Evolutionary conservation across 768 basidiomycete species (phyloP), one percentile per base, ranked within the genome.

Genomic region (Pleurotus pulmonarius): DNA sequence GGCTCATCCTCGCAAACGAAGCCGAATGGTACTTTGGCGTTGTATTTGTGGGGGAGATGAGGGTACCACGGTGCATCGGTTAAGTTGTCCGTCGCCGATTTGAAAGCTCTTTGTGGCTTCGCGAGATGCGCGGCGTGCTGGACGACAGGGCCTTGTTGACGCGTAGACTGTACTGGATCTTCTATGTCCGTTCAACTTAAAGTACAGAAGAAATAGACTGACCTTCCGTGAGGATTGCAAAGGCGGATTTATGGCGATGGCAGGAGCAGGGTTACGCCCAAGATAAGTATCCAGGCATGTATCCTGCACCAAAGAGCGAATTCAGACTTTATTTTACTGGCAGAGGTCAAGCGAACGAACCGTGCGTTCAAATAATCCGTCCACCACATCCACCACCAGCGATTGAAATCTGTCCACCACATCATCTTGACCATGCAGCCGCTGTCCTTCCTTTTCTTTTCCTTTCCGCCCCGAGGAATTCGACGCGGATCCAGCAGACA

Each of bases 81-180:
- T 20, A 68, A 73, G 62, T 92, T 93, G 65, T 87, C 78, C 6
- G 74, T 71, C 46, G 76, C 76, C 22, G 73, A 70, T 56, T 77
- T 82, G 74, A 98, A 98, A 11, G 66, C 65, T 1, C 86, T 67
- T 65, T 99, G 96, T 1, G 96, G 94, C 69, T 97, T 97, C 1
- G 79, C 69, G 25, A 97, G 71, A 63, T 87, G 72, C 4, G 86
- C 76, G 4, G 90, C 90, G 65, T 95, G 90, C 56, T 88, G 83
- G 8, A 94, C 68, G 5, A 79, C 78, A 3, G 85, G 29, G 3
- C 29, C 29, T 11, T 34, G 29, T 34, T 34, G 29, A 34, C 29
- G 29, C 9, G 29, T 9, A 9, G 29, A 34, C 29, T 34, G 3
- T 2, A 3, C 29, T 9, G 11, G 29, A 34, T 34, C 29, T 34